These are phyloP conservation scores for Podaxis mareebaensis DNA, from an alignment of 768 basidiomycete species.

Conservation along the genomic window DNA sequence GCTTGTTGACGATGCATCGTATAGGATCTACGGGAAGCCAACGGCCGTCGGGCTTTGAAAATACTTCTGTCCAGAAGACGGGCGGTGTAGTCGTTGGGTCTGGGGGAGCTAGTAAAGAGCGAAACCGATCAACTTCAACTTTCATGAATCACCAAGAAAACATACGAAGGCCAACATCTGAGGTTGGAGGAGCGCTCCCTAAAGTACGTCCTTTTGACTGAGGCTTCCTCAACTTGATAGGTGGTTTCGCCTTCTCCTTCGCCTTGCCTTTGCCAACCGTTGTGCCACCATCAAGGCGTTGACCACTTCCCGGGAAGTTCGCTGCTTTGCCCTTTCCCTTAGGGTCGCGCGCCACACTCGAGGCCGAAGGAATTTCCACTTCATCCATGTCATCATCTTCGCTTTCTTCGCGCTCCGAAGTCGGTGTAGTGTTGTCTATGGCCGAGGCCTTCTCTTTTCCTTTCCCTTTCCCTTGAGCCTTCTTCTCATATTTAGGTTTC, in stretches of 20 bases:
- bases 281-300: conserved; percentile 38
- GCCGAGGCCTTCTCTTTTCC: conserved; percentile 33
- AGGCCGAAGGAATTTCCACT: conserved; percentile 24
- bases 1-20: conserved; percentile 76
- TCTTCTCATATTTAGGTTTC: conserved; percentile 42
- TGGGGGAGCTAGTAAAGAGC: conserved; percentile 30
- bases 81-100: conserved; percentile 73
- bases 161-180: conserved; percentile 25
- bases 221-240: conserved; percentile 58
- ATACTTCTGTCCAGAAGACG: conserved; percentile 97
- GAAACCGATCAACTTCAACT: conserved; percentile 2
- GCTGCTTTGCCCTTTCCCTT: conserved; percentile 34
- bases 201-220: conserved; percentile 51
- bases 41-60: conserved; percentile 84
- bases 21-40: conserved; percentile 96
- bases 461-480: conserved; percentile 34
- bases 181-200: conserved; percentile 27
- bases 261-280: conserved; percentile 54
- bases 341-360: conserved; percentile 27
- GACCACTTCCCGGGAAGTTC: conserved; percentile 39
- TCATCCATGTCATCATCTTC: conserved; percentile 31
- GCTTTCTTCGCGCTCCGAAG: conserved; percentile 28
- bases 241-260: conserved; percentile 55
- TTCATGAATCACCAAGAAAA: conserved; percentile 6
- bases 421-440: neutral